phyloP scores from a whole-genome alignment of 164 flowering plant species.

The Tinospora cordifolia region DNA sequence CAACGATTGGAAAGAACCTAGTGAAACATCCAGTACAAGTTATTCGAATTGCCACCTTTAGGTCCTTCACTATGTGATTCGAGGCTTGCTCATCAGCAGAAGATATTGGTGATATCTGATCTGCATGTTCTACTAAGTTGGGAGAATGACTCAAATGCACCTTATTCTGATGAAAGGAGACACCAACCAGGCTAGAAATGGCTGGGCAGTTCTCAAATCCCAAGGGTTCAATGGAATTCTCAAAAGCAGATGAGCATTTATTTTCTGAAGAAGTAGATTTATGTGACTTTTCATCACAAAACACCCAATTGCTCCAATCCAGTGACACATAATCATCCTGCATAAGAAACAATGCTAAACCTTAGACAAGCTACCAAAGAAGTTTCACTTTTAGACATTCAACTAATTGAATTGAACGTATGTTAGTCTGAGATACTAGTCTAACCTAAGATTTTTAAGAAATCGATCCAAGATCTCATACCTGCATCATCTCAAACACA shows the following conservation, averaged over 20 bases:
- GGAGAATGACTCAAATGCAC: constrained; percentile 13
- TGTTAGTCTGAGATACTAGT: neutral
- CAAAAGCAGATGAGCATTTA: constrained; percentile 26
- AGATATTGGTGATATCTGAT: constrained; percentile 13
- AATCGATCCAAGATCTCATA: constrained; percentile 17
- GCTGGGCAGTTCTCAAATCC: constrained; percentile 30
- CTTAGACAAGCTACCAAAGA: neutral
- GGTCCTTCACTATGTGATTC: constrained; percentile 14
- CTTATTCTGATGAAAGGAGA: constrained; percentile 15
- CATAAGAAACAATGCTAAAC: constrained; percentile 10
- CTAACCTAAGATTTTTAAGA: neutral
- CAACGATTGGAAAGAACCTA: neutral
- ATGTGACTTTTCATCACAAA: constrained; percentile 31
- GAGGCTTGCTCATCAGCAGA: constrained; percentile 20
- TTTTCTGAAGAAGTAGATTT: constrained; percentile 18
- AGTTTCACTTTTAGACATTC: neutral
- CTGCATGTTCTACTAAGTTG: constrained; percentile 8
- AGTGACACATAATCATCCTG: constrained; percentile 43
- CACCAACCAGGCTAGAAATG: constrained; percentile 13
- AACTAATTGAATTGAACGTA: neutral
- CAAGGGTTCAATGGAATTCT: constrained; percentile 35
- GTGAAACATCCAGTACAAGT: neutral
- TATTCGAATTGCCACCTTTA: constrained; percentile 21
- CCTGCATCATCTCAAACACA: constrained; percentile 61
- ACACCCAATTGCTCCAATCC: constrained; percentile 74